Evolutionary conservation across 768 basidiomycete genomes (phyloP), one percentile per base, ranked within the genome.

Genomic region (Phlebiopsis flavidoalba): DNA sequence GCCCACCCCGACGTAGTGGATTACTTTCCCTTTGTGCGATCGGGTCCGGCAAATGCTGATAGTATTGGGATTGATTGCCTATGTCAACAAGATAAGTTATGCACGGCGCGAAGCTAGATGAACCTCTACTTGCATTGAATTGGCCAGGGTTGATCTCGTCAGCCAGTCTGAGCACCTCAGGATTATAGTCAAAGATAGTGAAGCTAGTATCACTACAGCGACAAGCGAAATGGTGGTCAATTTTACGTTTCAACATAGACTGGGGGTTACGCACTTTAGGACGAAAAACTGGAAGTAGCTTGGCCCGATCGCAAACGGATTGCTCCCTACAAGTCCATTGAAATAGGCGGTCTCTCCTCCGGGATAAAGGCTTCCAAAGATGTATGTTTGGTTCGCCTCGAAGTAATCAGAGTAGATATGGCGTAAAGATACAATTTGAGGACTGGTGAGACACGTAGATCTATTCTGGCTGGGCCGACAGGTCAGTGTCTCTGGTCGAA

Each of bases 401-500:
- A 68, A 70, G 56, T 71, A 66, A 26, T 66, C 65, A 5, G 66
- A 49, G 58, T 72, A 72, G 11, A 74, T 64, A 4, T 66, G 58
- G 24, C 62, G 66, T 6, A 72, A 35, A 17, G 69, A 68, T 19
- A 62, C 57, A 48, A 74, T 67, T 53, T 74, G 73, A 5, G 60
- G 59, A 8, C 60, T 19, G 6, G 63, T 70, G 35, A 74, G 63
- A 57, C 73, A 74, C 10, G 65, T 66, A 6, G 69, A 65, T 14
- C 63, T 58, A 24, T 67, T 61, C 45, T 67, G 67, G 4, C 60
- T 63, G 3, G 64, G 63, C 10, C 65, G 53, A 52, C 72, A 74
- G 1, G 65, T 60, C 26, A 74, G 51, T 0, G 68, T 66, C 35
- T 71, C 69, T 14, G 72, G 71, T 5, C 69, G 67, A 62, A 74